These are phyloP conservation scores for Rhodotorula sp. DNA, from an alignment of 1,284 basidiomycete species.

Conservation along the genomic window DNA sequence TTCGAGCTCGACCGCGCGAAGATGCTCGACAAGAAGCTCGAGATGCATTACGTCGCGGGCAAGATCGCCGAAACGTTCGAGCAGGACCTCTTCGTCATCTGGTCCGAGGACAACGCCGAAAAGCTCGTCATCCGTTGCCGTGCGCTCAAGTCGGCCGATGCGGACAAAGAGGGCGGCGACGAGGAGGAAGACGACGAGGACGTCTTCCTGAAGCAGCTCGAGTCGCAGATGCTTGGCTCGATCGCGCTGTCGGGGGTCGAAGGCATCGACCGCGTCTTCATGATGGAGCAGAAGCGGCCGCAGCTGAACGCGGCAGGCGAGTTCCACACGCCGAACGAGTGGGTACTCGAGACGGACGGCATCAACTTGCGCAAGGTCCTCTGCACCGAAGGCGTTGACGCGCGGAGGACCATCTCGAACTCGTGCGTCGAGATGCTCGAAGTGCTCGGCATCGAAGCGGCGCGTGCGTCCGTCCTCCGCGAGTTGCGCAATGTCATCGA, in stretches of 20 bases:
- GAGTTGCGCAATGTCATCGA: slow-evolving; percentile 94
- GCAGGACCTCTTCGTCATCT: slow-evolving; percentile 95
- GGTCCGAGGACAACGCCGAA: slow-evolving; percentile 98
- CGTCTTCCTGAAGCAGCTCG: slow-evolving; percentile 91
- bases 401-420: slow-evolving; percentile 89
- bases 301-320: slow-evolving; percentile 58
- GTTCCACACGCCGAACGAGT: slow-evolving; percentile 65
- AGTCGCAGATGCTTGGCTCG: slow-evolving; percentile 95
- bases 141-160: slow-evolving; percentile 54
- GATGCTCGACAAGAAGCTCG: slow-evolving; percentile 95
- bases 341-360: slow-evolving; percentile 97
- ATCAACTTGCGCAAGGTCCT: slow-evolving; percentile 92
- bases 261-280: slow-evolving; percentile 88
- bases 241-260: slow-evolving; percentile 91
- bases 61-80: slow-evolving; percentile 94
- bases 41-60: slow-evolving; percentile 92
- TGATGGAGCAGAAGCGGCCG: slow-evolving; percentile 79
- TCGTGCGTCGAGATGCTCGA: slow-evolving; percentile 94
- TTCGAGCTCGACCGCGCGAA: slow-evolving; percentile 94
- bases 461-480: slow-evolving; percentile 85
- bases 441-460: slow-evolving; percentile 97
- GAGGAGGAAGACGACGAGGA: slow-evolving; percentile 96
- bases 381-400: slow-evolving; percentile 92
- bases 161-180: slow-evolving; percentile 66
- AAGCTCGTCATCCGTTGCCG: slow-evolving; percentile 97